Evolutionary conservation across 192 early-diverging fungal genomes (phyloP).

Genomic region (Funneliformis geosporum): DNA sequence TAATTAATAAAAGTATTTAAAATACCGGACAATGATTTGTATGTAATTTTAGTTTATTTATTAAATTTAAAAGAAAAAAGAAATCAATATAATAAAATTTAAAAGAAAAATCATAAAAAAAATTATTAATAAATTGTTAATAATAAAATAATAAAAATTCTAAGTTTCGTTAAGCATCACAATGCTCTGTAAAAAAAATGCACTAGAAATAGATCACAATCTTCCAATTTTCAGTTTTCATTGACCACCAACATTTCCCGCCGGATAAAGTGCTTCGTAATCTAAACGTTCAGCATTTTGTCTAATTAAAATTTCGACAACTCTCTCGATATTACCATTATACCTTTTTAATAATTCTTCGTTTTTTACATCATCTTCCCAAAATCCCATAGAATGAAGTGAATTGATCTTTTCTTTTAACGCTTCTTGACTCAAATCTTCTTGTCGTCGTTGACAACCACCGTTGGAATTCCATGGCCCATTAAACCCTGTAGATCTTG

Average conservation of each 20-base stretch:
- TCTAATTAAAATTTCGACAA: conserved; percentile 33
- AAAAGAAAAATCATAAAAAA: too few species aligned
- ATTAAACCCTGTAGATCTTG: neutral
- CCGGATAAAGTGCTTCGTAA: neutral
- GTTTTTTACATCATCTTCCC: conserved; percentile 28
- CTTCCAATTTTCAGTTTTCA: neutral
- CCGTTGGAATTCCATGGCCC: neutral
- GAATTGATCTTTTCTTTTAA: conserved; percentile 15
- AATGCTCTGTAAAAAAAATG: too few species aligned
- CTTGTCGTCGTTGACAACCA: neutral
- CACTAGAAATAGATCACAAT: too few species aligned
- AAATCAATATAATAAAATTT: too few species aligned
- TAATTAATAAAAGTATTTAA: too few species aligned
- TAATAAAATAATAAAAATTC: too few species aligned
- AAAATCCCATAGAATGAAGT: conserved; percentile 34
- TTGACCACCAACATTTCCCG: neutral
- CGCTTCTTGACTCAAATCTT: neutral
- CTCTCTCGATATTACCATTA: conserved; percentile 33
- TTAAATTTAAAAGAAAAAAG: too few species aligned
- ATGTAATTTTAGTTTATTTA: too few species aligned
- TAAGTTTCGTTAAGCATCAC: too few species aligned
- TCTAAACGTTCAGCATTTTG: neutral
- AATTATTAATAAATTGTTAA: too few species aligned
- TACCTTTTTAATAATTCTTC: conserved; percentile 30
- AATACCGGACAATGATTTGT: too few species aligned